Evolutionary conservation across 2,329 filamentous ascomycete species (phyloP), one percentile per base, ranked within the genome.

Genomic region (Paraconiothyrium sp.): DNA sequence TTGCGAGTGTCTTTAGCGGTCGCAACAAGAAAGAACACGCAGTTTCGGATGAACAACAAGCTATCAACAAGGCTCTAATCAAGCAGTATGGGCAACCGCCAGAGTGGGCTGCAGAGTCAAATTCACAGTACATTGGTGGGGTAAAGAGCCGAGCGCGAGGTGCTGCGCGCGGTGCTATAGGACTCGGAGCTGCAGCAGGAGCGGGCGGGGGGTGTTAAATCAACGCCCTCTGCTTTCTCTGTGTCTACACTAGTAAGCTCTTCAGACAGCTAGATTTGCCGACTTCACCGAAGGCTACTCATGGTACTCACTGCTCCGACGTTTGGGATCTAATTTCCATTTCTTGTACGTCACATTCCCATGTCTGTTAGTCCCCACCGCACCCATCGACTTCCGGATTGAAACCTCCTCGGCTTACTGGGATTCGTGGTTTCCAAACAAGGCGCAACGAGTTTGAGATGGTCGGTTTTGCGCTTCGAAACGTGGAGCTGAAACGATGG

Each of bases 401-500:
- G 11, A 35, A 9, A 55, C 39, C 10, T 6, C 39, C 41, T 56
- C 54, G 54, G 54, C 54, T 56, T 14, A 20, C 32, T 14, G 30
- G 24, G 14, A 20, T 44, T 16, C 37, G 22, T 30, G 37, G 51
- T 54, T 54, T 54, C 37, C 24, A 54, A 54, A 54, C 51, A 54
- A 43, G 54, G 41, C n/a, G 27, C 37, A 44, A 44, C 20, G 37
- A 13, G 51, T 54, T 44, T 54, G 51, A 44, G 43, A 56, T 16
- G 16, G 49, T 41, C 22, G 11, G 34, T 41, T 50, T 16, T 43
- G 16, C 35, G 32, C 44, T 57, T 43, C 47, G 48, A 56, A 64
- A 60, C 61, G 50, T 34, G 51, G 50, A 55, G 51, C 20, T 64
- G 58, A 64, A 64, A 64, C 61, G n/a, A 3, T 58, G 37, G 50